Evolutionary conservation across 2,329 filamentous ascomycete genomes (phyloP).

Genomic region (Xylaria sp.): DNA sequence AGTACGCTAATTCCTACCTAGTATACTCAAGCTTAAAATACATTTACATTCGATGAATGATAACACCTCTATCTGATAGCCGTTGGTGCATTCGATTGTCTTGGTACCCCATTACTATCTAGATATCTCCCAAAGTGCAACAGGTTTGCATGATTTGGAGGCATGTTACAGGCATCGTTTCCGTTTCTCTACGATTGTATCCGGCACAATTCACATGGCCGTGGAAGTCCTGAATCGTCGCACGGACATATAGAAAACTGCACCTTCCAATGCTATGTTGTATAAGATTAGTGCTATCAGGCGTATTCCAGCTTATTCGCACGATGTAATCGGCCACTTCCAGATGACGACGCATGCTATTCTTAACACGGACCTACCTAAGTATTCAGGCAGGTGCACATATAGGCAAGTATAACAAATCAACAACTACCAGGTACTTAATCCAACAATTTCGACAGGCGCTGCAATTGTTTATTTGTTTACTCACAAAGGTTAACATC

Average conservation of each 20-base stretch:
- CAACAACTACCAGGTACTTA: no score
- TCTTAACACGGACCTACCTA: no score
- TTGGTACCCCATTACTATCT: not conserved
- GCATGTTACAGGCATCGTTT: not conserved
- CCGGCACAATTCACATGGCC: not conserved
- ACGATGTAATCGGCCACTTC: no score
- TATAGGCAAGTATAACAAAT: no score
- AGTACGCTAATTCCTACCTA: not conserved
- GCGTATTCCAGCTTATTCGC: no score
- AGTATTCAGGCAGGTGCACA: no score
- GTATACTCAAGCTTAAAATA: not conserved
- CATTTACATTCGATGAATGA: not conserved
- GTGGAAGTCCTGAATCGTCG: no score
- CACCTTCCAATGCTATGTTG: no score
- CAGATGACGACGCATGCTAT: not conserved
- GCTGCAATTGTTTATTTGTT: not conserved
- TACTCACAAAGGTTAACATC: not conserved
- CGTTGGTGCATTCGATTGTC: not conserved
- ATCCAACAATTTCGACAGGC: not conserved
- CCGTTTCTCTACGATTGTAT: not conserved
- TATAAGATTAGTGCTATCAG: no score
- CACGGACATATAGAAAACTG: no score
- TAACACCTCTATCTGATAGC: not conserved
- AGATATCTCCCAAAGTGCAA: not conserved
- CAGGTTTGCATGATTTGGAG: not conserved